phyloP scores from a whole-genome alignment of 805 yeast genomes.

The Teunomyces pallodes region DNA sequence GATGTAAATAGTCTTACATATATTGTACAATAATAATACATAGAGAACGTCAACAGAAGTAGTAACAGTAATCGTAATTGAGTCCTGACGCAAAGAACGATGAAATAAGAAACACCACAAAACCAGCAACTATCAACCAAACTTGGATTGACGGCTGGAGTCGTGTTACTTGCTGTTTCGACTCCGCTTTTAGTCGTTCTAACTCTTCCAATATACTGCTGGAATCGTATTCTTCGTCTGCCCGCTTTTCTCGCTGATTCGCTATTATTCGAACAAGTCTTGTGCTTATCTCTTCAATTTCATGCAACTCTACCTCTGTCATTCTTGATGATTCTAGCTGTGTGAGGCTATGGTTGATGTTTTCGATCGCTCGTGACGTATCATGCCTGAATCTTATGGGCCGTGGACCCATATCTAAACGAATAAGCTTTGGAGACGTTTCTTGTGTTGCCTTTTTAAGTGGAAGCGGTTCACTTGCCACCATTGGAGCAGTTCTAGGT shows the following conservation, averaged over 20 bases:
- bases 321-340: background rate
- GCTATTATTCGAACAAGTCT: background rate
- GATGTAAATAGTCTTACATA: conserved; percentile 13
- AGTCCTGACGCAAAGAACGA: conserved; percentile 30
- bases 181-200: conserved; percentile 15
- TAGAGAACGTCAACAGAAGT: conserved; percentile 25
- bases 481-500: background rate
- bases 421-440: background rate
- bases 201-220: conserved; percentile 19
- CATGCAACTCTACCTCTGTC: background rate
- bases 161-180: background rate
- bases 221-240: conserved; percentile 1
- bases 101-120: conserved; percentile 15
- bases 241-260: background rate
- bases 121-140: background rate
- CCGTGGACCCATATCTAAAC: background rate
- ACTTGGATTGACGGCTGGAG: background rate
- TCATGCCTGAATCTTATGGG: background rate
- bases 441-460: background rate
- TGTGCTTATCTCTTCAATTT: background rate
- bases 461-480: background rate
- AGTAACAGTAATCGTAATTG: conserved; percentile 40
- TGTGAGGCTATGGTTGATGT: background rate
- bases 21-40: conserved; percentile 9
- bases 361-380: background rate